phyloP scores from a whole-genome alignment of 2,329 filamentous ascomycete species.

The Xylaria sp. region DNA sequence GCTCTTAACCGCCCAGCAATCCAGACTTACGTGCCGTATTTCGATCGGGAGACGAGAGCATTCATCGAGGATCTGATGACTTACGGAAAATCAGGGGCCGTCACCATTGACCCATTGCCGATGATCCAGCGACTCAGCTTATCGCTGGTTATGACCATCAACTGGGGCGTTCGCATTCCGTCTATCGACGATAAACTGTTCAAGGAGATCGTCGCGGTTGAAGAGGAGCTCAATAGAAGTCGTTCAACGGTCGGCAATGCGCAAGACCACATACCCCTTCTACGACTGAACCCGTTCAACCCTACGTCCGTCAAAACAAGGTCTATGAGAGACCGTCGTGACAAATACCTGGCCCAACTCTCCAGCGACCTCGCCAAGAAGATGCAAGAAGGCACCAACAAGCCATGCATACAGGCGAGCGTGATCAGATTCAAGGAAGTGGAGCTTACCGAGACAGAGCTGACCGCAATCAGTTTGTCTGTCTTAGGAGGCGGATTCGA shows the following conservation, averaged over 20 bases:
- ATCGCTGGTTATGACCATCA: constrained; percentile 78
- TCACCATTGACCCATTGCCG: constrained; percentile 75
- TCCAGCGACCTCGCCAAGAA: constrained; percentile 65
- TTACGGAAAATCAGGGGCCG: constrained; percentile 69
- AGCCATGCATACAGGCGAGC: constrained; percentile 56
- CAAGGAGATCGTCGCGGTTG: constrained; percentile 79
- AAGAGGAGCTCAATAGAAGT: constrained; percentile 80
- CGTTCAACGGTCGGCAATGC: constrained; percentile 84
- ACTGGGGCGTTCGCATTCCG: constrained; percentile 81
- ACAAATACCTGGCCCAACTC: constrained; percentile 74
- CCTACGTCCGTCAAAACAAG: constrained; percentile 61
- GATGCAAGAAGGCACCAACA: constrained; percentile 52
- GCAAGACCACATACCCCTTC: constrained; percentile 83
- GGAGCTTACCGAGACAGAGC: constrained; percentile 65
- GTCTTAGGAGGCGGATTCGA: constrained; percentile 86
- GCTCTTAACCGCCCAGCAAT: constrained; percentile 81
- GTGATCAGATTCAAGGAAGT: constrained; percentile 55
- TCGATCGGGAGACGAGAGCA: constrained; percentile 78
- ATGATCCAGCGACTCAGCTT: constrained; percentile 82
- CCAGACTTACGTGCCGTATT: constrained; percentile 83
- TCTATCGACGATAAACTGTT: constrained; percentile 75
- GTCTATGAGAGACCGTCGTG: constrained; percentile 74
- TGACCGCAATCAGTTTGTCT: constrained; percentile 83
- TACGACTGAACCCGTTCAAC: constrained; percentile 67
- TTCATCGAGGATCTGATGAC: constrained; percentile 78